Conservation (phyloP, 805 yeast genomes). For the Jamesozyma lodderae region DNA sequence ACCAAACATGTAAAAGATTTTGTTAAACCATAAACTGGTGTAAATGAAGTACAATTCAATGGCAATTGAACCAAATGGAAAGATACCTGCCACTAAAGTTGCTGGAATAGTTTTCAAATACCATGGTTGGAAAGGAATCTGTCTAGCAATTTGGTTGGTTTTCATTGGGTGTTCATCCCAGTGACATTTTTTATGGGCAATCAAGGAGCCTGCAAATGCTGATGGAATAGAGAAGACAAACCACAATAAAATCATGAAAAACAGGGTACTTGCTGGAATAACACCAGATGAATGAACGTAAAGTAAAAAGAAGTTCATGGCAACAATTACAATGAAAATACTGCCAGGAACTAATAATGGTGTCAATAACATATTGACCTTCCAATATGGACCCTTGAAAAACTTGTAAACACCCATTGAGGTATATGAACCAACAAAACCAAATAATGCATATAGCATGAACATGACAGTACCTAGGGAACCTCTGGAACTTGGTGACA, state of each 20-base stretch:
- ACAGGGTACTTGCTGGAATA: slow-evolving; percentile 83
- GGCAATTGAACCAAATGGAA: slow-evolving; percentile 92
- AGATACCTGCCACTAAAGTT: slow-evolving; percentile 71
- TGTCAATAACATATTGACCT: slow-evolving; percentile 69
- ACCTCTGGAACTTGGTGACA: slow-evolving; percentile 93
- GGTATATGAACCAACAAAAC: slow-evolving; percentile 78
- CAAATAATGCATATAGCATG: slow-evolving; percentile 69
- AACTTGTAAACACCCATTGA: slow-evolving; percentile 79
- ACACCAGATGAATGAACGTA: slow-evolving; percentile 84
- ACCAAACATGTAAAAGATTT: slow-evolving; percentile 95
- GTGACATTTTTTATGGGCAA: slow-evolving; percentile 56
- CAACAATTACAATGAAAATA: slow-evolving; percentile 52
- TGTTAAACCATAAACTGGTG: slow-evolving; percentile 87
- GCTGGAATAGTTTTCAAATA: slow-evolving; percentile 61
- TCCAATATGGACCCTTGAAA: slow-evolving; percentile 90
- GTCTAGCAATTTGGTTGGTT: slow-evolving; percentile 93
- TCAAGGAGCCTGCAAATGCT: slow-evolving; percentile 71
- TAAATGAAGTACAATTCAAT: slow-evolving; percentile 91
- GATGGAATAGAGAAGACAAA: slow-evolving; percentile 76
- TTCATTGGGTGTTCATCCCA: slow-evolving; percentile 63
- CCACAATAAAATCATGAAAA: slow-evolving; percentile 78
- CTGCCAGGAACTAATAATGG: slow-evolving; percentile 81
- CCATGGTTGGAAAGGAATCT: slow-evolving; percentile 86
- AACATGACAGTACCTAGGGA: slow-evolving; percentile 86
- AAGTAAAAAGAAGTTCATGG: slow-evolving; percentile 75